Evolutionary conservation across 2,329 filamentous ascomycete genomes (phyloP), one percentile per base, ranked within the genome.

Genomic region (Aureobasidium pullulans): DNA sequence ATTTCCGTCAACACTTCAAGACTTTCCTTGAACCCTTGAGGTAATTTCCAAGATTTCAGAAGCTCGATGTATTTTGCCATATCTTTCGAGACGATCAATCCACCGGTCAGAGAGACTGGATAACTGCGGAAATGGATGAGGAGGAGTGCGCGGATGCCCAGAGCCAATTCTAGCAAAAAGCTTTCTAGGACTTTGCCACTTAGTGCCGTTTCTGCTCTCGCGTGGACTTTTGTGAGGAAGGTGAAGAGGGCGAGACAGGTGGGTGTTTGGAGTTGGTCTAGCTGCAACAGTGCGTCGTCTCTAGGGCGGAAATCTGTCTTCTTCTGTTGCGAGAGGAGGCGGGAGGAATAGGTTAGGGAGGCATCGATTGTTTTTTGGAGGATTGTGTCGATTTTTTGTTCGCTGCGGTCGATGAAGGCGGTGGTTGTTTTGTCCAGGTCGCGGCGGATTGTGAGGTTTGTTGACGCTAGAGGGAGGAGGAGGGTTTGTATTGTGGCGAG

Each of bases 121-220:
- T 96, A 99, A 68, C 90, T 91, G 69, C 96, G 94, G 75, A 97
- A 90, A 74, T 99, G 94, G 63, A 94, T 89, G 63, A 99, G 85
- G 4, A 99, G 81, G 9, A 95, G 82, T 52, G 81, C 77, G 65
- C 92, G 86, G 37, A 96, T 80, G 9, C 87, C 87, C 13, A 92
- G 77, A 1, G 90, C 92, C 23, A 97, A 83, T 75, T 97, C 93
- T 61, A 86, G 87, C 57, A 88, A 85, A 70, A 97, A 89, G 50
- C 87, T 82, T 58, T 89, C 86, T 1, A 96, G 81, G 66, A 97
- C 97, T 43, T 87, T 83, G 3, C 90, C 90, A 67, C 92, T 89
- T 15, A 99, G 80, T 3, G 91, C 85, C 62, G 84, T 81, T 13
- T 82, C 76, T 6, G 86, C 82, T 52, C 84, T 78, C 28, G 77